These are phyloP conservation scores for Microbotryum violaceum DNA, from an alignment of 1,284 basidiomycete genomes.

Conservation along the genomic window DNA sequence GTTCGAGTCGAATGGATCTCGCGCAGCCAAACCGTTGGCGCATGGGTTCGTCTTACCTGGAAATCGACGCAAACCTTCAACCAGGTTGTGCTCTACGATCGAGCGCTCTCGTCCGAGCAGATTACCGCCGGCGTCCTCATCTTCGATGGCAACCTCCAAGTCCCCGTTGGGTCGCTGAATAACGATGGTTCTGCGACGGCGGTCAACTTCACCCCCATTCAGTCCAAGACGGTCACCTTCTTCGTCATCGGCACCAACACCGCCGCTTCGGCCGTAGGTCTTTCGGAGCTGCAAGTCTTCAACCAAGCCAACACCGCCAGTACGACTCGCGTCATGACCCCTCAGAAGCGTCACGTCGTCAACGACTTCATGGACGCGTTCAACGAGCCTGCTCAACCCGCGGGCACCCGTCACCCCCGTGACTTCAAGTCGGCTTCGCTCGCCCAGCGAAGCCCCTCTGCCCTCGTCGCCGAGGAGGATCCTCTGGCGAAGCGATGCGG, in stretches of 20 bases:
- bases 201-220: background rate
- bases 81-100: conserved; percentile 1
- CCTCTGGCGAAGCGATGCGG: background rate
- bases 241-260: background rate
- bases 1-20: background rate
- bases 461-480: background rate
- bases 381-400: background rate
- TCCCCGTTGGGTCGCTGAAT: background rate
- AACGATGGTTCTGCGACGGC: background rate
- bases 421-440: conserved; percentile 1
- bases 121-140: background rate
- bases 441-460: too few species aligned
- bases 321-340: background rate
- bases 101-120: background rate
- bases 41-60: background rate
- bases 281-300: conserved; percentile 1
- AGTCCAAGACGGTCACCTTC: conserved; percentile 1
- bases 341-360: background rate
- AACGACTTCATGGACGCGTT: background rate
- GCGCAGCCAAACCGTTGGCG: background rate
- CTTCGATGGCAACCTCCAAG: background rate
- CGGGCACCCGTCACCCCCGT: background rate
- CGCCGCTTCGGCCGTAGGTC: background rate
- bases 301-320: background rate
- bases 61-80: background rate